phyloP scores from a whole-genome alignment of 768 basidiomycete species.

The Podaxis sp. region DNA sequence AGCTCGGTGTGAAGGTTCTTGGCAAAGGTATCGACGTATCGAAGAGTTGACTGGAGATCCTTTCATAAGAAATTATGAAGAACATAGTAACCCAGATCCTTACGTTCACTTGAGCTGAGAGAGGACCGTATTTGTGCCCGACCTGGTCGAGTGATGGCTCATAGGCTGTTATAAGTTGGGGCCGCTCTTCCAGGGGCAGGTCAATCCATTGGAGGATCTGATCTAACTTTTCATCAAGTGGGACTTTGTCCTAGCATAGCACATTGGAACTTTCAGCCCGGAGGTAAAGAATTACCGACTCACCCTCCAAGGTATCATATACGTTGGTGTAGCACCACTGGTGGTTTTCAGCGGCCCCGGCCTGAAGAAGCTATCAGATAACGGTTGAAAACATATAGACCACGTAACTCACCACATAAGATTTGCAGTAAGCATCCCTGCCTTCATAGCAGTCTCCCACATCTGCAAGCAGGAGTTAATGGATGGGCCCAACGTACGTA shows the following conservation, averaged over 20 bases:
- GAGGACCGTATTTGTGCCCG: slow-evolving; percentile 71
- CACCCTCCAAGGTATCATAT: slow-evolving; percentile 80
- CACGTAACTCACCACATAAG: slow-evolving; percentile 78
- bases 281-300: slow-evolving; percentile 17
- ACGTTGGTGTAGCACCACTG: slow-evolving; percentile 66
- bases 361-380: slow-evolving; percentile 40
- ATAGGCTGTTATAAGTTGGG: slow-evolving; percentile 79
- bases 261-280: slow-evolving; percentile 6
- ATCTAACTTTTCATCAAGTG: slow-evolving; percentile 68
- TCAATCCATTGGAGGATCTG: slow-evolving; percentile 85
- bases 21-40: slow-evolving; percentile 72
- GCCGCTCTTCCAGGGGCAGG: slow-evolving; percentile 65
- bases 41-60: slow-evolving; percentile 55
- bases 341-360: slow-evolving; percentile 77
- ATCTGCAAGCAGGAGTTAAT: slow-evolving; percentile 49
- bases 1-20: slow-evolving; percentile 64
- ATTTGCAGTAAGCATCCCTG: slow-evolving; percentile 76
- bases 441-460: slow-evolving; percentile 85
- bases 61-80: slow-evolving; percentile 3
- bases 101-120: slow-evolving; percentile 71
- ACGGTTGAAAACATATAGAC: not conserved
- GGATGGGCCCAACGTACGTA: not conserved
- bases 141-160: slow-evolving; percentile 88
- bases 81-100: slow-evolving; percentile 21
- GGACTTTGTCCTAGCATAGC: slow-evolving; percentile 50